phyloP scores from a whole-genome alignment of 2,329 filamentous ascomycete genomes.

The Colletotrichum scovillei region DNA sequence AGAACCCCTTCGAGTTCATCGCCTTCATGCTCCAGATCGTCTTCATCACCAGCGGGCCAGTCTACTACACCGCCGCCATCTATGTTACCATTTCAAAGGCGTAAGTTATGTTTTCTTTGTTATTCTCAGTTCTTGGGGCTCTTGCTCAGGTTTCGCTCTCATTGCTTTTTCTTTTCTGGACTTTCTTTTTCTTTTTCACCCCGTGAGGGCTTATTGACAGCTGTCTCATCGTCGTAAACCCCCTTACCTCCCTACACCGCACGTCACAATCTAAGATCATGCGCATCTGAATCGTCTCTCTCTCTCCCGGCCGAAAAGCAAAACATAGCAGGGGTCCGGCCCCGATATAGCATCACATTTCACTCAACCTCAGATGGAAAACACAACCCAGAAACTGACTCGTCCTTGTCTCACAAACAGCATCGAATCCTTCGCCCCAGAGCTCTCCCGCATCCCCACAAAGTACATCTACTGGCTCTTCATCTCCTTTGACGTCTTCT shows the following conservation, averaged over 20 bases:
- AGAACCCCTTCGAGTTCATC: slow-evolving; percentile 67
- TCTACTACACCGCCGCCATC: slow-evolving; percentile 69
- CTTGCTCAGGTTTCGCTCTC: background rate
- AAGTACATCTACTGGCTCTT: slow-evolving; percentile 56
- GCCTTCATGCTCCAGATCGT: slow-evolving; percentile 76
- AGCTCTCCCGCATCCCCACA: slow-evolving; percentile 54
- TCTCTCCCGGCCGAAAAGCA: background rate
- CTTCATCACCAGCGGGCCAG: slow-evolving; percentile 64
- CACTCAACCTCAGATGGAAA: background rate
- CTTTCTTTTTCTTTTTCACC: background rate
- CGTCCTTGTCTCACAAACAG: slow-evolving; percentile 36
- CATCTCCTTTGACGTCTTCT: slow-evolving; percentile 65
- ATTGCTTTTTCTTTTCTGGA: background rate
- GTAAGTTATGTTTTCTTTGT: slow-evolving; percentile 38
- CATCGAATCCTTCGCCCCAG: slow-evolving; percentile 51
- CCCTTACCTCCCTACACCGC: background rate
- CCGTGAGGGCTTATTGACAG: background rate
- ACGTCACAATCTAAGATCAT: background rate
- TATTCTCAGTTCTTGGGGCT: background rate
- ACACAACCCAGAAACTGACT: background rate
- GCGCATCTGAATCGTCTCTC: background rate
- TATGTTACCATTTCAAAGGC: slow-evolving; percentile 69
- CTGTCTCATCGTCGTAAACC: background rate
- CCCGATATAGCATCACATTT: background rate
- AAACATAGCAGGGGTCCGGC: too few relatives aligned